Base-by-base conservation (phyloP, 768 basidiomycete species). In the Boletus sp. region DNA sequence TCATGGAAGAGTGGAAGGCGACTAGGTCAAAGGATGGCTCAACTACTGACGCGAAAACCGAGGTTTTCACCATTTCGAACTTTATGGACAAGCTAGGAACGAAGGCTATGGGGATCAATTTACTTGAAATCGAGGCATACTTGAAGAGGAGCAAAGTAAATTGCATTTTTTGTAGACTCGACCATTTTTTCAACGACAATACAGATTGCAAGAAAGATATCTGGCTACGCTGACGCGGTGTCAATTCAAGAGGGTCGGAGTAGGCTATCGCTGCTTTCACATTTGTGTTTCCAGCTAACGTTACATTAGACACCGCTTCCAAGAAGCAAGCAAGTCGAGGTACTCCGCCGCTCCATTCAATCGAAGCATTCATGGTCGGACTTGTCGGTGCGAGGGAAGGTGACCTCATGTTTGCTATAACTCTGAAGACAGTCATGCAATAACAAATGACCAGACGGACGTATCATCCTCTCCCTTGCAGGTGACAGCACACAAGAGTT, bases 71-170 rank as follows among this genome's bases (percentile, higher is more conserved):
- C 5, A 83, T 87, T 2, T 80, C 81, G 7, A 78, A 84, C 32
- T 76, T 98, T 2, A 78, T 89, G 64, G 77, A 80, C 29, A 76
- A 76, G 50, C 71, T 94, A 9, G 93, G 91, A 2, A 76, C 77
- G 61, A 88, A 81, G 68, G 84, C 80, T 28, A 81, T 82, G 50
- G 89, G 86, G 9, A 82, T 95, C 62, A 96, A 97, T 68, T 70
- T 96, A 36, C 74, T 95, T 52, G 92, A 93, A 69, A 80, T 97
- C 20, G 89, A 89, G 61, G 72, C 73, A 10, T 98, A 97, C 73
- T 73, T 98, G 53, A 86, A 81, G 68, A 81, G 77, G 58, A 95
- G 93, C 71, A 96, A 94, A 80, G 92, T 73, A 91, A 92, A 78
- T 89, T 18, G 7, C 24, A 42, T 14, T 18, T 14, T 32, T 50